These are phyloP conservation scores for Rutidosis leptorrhynchoides DNA, from an alignment of 129 eudicot species.

Conservation along the genomic window DNA sequence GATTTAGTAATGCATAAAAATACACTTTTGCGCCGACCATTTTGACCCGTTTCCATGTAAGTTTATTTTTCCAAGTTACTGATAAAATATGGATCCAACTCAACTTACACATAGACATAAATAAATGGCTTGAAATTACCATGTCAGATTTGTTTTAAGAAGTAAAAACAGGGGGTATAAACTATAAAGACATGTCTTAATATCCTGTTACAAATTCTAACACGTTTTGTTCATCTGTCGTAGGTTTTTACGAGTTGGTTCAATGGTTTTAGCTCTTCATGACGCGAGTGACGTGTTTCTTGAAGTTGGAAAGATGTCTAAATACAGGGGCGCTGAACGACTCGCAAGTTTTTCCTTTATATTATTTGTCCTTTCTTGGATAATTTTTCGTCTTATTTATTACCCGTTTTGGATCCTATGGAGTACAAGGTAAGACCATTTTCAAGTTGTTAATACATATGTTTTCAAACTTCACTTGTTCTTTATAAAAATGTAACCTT, in stretches of 20 bases:
- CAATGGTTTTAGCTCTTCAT: conserved; percentile 51
- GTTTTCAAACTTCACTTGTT: neutral
- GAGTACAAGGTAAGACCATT: conserved; percentile 52
- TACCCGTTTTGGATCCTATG: conserved; percentile 55
- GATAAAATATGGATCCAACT: neutral
- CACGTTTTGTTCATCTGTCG: neutral
- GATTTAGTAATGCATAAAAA: neutral
- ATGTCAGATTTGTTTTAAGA: neutral
- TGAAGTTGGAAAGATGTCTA: conserved; percentile 61
- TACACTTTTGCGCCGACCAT: neutral
- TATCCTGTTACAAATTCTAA: neutral
- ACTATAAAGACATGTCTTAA: neutral
- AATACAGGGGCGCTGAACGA: conserved; percentile 46
- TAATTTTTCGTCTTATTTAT: conserved; percentile 48
- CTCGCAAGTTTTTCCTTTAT: conserved; percentile 49
- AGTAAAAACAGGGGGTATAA: neutral
- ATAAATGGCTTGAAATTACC: neutral
- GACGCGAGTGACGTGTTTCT: conserved; percentile 61
- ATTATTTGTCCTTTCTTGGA: conserved; percentile 51
- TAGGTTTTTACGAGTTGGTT: conserved; percentile 53
- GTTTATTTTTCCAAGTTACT: neutral
- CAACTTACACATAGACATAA: neutral
- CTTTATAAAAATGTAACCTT: neutral
- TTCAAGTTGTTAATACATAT: neutral
- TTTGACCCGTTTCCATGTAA: neutral